Base-by-base conservation (phyloP, 495 filamentous ascomycete species). In the Barbatosphaeria neglecta region DNA sequence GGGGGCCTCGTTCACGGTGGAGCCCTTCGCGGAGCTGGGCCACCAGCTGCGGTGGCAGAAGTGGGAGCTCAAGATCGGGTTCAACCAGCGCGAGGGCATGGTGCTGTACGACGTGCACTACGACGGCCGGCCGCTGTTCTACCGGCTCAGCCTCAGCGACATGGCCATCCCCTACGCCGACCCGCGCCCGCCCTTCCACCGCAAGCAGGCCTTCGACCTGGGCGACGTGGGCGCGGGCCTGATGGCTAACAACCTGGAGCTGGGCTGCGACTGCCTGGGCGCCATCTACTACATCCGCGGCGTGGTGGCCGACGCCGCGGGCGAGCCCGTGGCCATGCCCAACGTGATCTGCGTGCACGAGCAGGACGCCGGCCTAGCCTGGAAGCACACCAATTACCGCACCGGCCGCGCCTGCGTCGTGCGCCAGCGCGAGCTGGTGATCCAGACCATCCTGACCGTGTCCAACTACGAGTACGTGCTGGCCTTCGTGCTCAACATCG, bases 401-500 rank as follows among this genome's bases (percentile, higher is more conserved):
- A 87, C 85, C 13, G 70, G 72, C 37, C 75, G 80, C 0, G 79
- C 77, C 1, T 77, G 82, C 22, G 76, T 86, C 2, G 79, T 75
- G 2, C 77, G 86, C 1, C 72, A 76, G 39, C 75, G 86, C 4
- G 82, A 88, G 60, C 64, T 90, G 0, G 83, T 89, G 8, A 49
- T 90, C 28, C 85, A 90, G 50, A 83, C 82, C 54, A 85, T 87
- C 53, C 78, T 84, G 53, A 88, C 85, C 0, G 76, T 88, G 22
- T 78, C 81, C 25, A 90, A 90, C 63, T 90, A 90, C 63, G 85
- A 89, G 56, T 90, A 90, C 48, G 83, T 94, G 45, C 73, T 95
- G 41, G 78, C 83, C 13, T 95, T 84, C 62, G 78, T 86, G 45
- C 86, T 95, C 66, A 86, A 88, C 61, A 86, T 88, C 48, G 85